phyloP scores from a whole-genome alignment of 2,329 filamentous ascomycete species.

The Hymenotorrendiella dingleyae region DNA sequence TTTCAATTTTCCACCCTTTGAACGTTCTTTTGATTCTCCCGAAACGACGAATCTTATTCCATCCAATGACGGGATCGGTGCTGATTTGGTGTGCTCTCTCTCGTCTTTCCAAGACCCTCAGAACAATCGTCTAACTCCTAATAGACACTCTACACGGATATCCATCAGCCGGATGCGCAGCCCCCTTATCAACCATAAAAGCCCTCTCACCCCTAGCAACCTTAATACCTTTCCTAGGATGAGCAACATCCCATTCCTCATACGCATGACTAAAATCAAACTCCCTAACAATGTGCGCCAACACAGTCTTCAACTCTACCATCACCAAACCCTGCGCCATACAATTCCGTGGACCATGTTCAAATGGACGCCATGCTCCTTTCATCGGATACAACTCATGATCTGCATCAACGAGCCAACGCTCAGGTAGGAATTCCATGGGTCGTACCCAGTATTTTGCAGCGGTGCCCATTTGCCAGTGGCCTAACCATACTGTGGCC shows the following conservation, averaged over 20 bases:
- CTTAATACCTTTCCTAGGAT: slow-evolving; percentile 12
- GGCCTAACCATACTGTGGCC: background rate
- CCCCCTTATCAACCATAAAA: slow-evolving; percentile 15
- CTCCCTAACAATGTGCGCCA: slow-evolving; percentile 39
- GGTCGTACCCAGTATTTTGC: slow-evolving; percentile 36
- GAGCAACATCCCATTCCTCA: slow-evolving; percentile 15
- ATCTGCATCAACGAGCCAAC: slow-evolving; percentile 36
- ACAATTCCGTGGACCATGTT: slow-evolving; percentile 48
- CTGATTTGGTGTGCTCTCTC: too few relatives aligned
- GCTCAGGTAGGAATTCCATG: slow-evolving; percentile 41
- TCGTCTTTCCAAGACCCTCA: too few relatives aligned
- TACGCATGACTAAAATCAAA: slow-evolving; percentile 19
- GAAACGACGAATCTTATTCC: too few relatives aligned
- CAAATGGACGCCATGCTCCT: slow-evolving; percentile 49
- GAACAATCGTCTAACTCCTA: background rate
- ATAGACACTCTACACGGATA: slow-evolving; percentile 33
- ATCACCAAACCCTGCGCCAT: slow-evolving; percentile 50
- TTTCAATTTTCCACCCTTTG: too few relatives aligned
- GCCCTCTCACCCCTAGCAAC: slow-evolving; percentile 13
- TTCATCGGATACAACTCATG: slow-evolving; percentile 31
- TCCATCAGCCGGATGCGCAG: slow-evolving; percentile 14
- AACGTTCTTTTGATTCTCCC: too few relatives aligned
- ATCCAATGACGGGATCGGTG: too few relatives aligned
- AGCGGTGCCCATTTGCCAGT: background rate
- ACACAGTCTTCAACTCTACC: slow-evolving; percentile 40